Evolutionary conservation across 768 basidiomycete genomes (phyloP).

Genomic region (Suillus alpinus): DNA sequence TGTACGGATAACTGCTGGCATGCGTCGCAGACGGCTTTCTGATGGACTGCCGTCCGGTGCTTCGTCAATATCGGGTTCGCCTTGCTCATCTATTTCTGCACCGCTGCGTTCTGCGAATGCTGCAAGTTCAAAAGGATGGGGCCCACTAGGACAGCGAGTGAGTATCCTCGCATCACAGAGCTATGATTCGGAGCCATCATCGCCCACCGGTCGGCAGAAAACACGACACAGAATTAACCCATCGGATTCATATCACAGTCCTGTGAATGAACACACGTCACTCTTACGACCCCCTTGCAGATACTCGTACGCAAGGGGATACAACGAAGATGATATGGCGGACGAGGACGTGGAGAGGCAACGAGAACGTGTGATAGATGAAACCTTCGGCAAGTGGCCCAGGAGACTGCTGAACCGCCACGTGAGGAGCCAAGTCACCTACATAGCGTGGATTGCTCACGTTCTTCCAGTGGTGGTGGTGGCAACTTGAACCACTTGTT

Average conservation of each 20-base stretch:
- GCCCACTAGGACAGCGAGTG: conserved; percentile 59
- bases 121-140: conserved; percentile 51
- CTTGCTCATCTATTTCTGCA: conserved; percentile 79
- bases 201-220: conserved; percentile 14
- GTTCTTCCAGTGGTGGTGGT: conserved; percentile 79
- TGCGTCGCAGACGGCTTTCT: conserved; percentile 43
- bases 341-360: conserved; percentile 32
- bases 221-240: conserved; percentile 5
- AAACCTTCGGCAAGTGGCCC: conserved; percentile 67
- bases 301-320: conserved; percentile 17
- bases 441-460: conserved; percentile 2
- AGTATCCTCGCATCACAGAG: conserved; percentile 24
- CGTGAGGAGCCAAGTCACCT: conserved; percentile 40
- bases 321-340: conserved; percentile 22
- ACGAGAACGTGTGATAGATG: conserved; percentile 45
- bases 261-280: conserved; percentile 38
- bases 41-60: conserved; percentile 22
- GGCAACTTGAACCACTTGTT: conserved; percentile 62
- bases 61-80: conserved; percentile 56
- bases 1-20: conserved; percentile 73
- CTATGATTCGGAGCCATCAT: conserved; percentile 3
- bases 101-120: conserved; percentile 65
- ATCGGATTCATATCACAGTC: conserved; percentile 7
- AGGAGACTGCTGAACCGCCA: conserved; percentile 63
- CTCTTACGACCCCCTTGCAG: conserved; percentile 30